Evolutionary conservation across 768 basidiomycete genomes (phyloP).

Genomic region (Leccinum rimulosum): DNA sequence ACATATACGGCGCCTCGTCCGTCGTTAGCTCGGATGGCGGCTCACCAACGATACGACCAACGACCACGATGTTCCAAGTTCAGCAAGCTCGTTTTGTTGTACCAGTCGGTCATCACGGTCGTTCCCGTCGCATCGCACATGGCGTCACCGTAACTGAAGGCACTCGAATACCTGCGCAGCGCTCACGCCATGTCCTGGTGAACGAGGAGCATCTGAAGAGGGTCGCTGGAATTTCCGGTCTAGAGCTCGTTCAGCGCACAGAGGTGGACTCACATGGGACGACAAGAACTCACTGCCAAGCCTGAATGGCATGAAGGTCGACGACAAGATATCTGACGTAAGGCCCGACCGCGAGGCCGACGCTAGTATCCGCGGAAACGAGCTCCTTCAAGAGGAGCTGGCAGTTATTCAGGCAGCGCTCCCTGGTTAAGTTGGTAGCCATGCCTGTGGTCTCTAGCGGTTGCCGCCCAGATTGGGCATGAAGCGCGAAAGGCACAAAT

Average conservation of each 20-base stretch:
- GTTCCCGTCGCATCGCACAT: conserved; percentile 8
- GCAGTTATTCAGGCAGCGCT: conserved; percentile 8
- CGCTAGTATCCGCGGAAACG: conserved; percentile 10
- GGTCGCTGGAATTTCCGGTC: conserved; percentile 1
- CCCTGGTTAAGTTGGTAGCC: conserved; percentile 3
- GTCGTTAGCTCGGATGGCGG: background rate
- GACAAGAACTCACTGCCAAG: conserved; percentile 12
- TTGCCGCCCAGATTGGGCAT: conserved; percentile 2
- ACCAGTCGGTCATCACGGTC: background rate
- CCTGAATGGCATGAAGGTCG: background rate
- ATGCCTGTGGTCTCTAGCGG: background rate
- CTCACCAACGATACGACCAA: background rate
- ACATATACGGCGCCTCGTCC: background rate
- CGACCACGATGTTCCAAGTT: background rate
- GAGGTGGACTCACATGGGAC: conserved; percentile 4
- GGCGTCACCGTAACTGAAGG: conserved; percentile 12
- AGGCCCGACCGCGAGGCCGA: conserved; percentile 13
- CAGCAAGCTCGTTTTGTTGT: conserved; percentile 5
- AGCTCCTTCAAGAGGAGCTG: conserved; percentile 15
- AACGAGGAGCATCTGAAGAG: conserved; percentile 1
- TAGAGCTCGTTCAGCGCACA: conserved; percentile 10
- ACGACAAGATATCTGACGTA: conserved; percentile 7
- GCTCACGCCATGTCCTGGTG: conserved; percentile 1
- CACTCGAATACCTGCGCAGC: background rate
- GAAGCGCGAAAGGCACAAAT: background rate